Conservation (phyloP, 148 eudicot genomes). For the Rhododendron griersonianum region DNA sequence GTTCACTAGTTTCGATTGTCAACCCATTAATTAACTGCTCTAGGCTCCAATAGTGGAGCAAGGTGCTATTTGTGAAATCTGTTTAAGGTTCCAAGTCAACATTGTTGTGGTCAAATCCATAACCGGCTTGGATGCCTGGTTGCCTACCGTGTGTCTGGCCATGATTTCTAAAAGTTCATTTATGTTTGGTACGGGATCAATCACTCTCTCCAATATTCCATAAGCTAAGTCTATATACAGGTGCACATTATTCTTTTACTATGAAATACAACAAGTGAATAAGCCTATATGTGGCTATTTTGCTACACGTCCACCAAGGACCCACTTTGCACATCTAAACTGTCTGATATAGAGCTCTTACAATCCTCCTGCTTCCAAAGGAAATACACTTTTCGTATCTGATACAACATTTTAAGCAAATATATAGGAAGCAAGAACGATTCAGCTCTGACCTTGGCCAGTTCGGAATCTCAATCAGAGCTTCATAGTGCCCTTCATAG, state of each 20-base stretch:
- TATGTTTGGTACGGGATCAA: background rate
- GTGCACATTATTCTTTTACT: background rate
- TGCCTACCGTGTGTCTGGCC: background rate
- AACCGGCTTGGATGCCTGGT: background rate
- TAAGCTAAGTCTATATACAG: background rate
- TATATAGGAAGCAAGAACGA: background rate
- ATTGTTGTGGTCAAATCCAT: background rate
- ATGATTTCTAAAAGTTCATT: background rate
- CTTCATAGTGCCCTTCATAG: background rate
- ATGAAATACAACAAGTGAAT: background rate
- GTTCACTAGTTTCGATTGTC: background rate
- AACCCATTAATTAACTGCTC: background rate
- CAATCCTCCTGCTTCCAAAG: background rate
- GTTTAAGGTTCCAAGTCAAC: background rate
- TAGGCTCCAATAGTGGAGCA: background rate
- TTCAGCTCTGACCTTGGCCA: background rate
- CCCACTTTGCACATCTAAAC: background rate
- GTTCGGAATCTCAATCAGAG: background rate
- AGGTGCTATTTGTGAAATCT: too few species aligned
- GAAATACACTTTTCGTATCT: background rate
- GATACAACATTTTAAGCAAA: background rate
- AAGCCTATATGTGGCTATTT: background rate
- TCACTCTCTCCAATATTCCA: background rate
- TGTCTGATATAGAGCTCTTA: background rate
- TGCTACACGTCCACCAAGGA: background rate